Base-by-base conservation (phyloP, 768 basidiomycete genomes). In the Trametes cingulata region DNA sequence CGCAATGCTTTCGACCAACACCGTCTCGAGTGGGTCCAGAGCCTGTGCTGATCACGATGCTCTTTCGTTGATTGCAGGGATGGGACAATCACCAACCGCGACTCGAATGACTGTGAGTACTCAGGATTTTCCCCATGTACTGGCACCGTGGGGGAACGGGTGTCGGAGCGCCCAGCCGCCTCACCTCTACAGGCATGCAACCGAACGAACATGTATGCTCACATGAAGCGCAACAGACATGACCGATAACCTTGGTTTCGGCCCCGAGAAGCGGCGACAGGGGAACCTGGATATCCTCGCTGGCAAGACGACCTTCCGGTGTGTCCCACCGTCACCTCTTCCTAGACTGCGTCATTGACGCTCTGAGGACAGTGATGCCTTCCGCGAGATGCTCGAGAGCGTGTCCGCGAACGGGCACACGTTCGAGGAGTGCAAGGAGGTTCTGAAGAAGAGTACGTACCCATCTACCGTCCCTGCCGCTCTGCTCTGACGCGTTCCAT, bases 211-310 rank as follows among this genome's bases (percentile, higher is more conserved):
- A 33, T 33, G 10, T n/a, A 33, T 39, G 13, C 40, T 10, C 20
- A 19, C 10, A 48, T 45, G 48, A 5, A 51, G 24, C 6, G 35
- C 39, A 3, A 6, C 67, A 94, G 93, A 86, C 72, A 71, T 96
- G 78, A 95, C 94, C 36, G 96, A 98, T 74, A 87, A 90, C 70
- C 83, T 92, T 58, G 96, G 96, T 22, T 93, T 85, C 71, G 96
- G 96, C 17, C 78, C 78, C 57, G 84, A 84, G 24, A 85, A 85
- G 70, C 78, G 96, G 50, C 79, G 91, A 55, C 80, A 82, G 49
- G 82, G 88, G 19, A 96, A 95, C 73, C 68, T 88, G 36, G 82
- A 87, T 42, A 85, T 89, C 66, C 81, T 95, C 48, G 70, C 82
- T 20, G 91, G 87, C 22, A 76, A 77, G 56, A 77, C 77, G 17